Base-by-base conservation (phyloP, 2,329 filamentous ascomycete species). In the Fonsecaea monophora region DNA sequence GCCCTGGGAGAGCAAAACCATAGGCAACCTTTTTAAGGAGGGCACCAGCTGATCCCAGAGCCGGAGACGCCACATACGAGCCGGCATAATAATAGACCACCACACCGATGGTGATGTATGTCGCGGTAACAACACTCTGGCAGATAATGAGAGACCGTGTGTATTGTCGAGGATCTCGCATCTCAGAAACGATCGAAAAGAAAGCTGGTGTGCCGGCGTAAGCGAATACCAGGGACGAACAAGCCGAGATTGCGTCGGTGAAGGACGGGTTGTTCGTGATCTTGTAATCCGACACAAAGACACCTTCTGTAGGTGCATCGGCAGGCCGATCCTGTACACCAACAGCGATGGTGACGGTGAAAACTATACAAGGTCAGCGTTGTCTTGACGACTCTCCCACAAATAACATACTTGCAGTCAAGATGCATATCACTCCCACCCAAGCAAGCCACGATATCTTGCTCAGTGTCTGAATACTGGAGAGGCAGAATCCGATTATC, bases 371-470 rank as follows among this genome's bases (percentile, higher is more conserved):
- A 3, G n/a, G 42, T 48, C 59, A 38, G 58, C 18, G 13, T 40
- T 13, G 5, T 15, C n/a, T 13, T 35, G 54, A 13, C 30, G 18
- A 1, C 15, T 25, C 40, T 42, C 13, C 15, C 6, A 62, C 42
- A 9, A 35, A 12, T 37, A 42, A 67, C 60, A 53, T 60, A 68
- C 66, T 68, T 50, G 87, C 86, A 15, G 82, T 76, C 70, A 86
- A 88, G 42, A 89, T 83, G 34, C 82, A 86, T 4, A 82, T 65
- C 71, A 89, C 88, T 0, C 87, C 87, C 10, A 81, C 82, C 83
- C 85, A 89, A 0, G 86, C 87, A 53, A 89, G 76, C 85, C 85
- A 89, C 2, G 83, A 85, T 65, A 89, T 84, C 71, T 87, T 84
- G 60, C 85, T 81, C 70, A 88, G 85, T 64, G 86, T 89, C 68